Percentiles rank a stretch among this genome's conserved stretches.
Conservation (phyloP, 306 rosid species). For the Acacia melanoxylon region DNA sequence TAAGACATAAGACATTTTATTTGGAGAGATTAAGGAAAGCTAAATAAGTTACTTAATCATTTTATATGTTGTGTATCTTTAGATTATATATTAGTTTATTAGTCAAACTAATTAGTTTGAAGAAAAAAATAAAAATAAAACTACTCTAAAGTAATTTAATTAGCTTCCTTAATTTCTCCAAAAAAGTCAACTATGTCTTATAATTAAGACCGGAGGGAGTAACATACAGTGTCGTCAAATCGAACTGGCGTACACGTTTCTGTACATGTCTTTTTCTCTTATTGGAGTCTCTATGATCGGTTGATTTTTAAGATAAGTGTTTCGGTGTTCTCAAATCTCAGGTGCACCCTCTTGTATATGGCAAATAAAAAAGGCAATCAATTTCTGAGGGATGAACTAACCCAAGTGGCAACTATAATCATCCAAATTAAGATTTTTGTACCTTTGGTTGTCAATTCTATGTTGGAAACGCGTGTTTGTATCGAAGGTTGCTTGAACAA, state of each 20-base stretch:
- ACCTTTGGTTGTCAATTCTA: not conserved
- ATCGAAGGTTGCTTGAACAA: not conserved
- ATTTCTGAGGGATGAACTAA: not conserved
- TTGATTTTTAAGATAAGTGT: not conserved
- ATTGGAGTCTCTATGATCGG: not conserved
- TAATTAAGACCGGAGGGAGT: too few species aligned
- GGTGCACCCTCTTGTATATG: not conserved
- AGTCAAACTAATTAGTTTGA: too few species aligned
- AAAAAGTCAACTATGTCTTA: too few species aligned
- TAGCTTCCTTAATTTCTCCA: too few species aligned
- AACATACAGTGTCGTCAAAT: not conserved
- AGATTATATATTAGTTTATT: too few species aligned
- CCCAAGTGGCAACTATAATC: not conserved
- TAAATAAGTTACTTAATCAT: too few species aligned
- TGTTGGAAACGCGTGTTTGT: not conserved
- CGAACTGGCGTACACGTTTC: not conserved
- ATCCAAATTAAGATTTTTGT: not conserved
- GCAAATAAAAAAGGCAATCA: not conserved
- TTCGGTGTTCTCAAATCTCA: not conserved
- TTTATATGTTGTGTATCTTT: too few species aligned
- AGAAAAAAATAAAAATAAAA: too few species aligned
- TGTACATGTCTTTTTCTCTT: not conserved
- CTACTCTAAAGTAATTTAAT: too few species aligned
- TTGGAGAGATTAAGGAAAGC: too few species aligned
- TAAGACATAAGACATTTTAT: too few species aligned